Conservation (phyloP, 192 early-diverging fungal genomes). For the Lobosporangium transversale region DNA sequence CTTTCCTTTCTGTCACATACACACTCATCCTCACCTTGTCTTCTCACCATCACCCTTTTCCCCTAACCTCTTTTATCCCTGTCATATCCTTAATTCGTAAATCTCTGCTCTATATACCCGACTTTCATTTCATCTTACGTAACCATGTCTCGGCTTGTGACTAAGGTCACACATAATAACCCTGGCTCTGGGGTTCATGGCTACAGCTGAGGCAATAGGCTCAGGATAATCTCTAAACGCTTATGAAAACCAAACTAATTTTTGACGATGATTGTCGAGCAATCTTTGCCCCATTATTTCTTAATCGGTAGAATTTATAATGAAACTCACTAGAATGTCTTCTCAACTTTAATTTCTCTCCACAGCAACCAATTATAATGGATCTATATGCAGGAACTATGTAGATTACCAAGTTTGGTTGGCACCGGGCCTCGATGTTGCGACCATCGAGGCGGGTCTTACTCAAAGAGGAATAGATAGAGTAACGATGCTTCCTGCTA, state of each 20-base stretch:
- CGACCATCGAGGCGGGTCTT: conserved; percentile 12
- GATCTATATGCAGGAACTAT: conserved; percentile 26
- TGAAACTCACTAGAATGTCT: no score
- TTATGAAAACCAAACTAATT: no score
- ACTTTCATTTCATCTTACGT: neutral
- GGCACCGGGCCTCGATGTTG: conserved; percentile 2
- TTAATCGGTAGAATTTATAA: no score
- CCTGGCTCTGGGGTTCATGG: conserved; percentile 15
- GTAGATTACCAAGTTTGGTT: conserved; percentile 34
- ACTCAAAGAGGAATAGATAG: neutral
- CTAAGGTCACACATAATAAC: conserved; percentile 13
- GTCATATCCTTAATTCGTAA: neutral
- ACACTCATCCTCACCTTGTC: neutral
- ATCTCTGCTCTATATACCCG: neutral
- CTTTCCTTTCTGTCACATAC: neutral
- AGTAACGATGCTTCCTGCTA: neutral
- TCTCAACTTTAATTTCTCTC: no score
- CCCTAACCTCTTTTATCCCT: neutral
- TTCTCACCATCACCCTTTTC: neutral
- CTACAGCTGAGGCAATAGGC: no score
- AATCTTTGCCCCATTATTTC: no score
- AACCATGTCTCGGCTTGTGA: conserved; percentile 23
- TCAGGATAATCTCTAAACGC: no score
- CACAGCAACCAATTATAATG: conserved; percentile 19
- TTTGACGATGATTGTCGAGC: conserved; percentile 5